Evolutionary conservation across 441 rosid genomes (phyloP), one percentile per base, ranked within the genome.

Genomic region (Biscutella auriculata): DNA sequence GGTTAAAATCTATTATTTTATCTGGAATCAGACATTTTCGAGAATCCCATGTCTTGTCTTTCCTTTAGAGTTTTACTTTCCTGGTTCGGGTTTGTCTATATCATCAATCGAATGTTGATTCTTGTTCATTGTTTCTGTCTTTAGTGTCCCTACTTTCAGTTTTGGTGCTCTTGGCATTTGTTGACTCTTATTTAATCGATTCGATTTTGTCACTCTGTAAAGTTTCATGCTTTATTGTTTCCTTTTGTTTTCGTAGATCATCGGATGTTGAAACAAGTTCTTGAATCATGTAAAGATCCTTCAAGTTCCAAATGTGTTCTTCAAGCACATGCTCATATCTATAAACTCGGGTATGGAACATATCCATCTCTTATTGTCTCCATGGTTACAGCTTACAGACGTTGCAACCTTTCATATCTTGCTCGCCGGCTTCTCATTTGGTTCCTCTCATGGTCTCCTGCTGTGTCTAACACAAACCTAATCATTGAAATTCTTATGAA

Each of bases 341-440:
- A 85, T 55, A 76, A 77, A 52, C 77, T 72, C 26, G 88, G 94
- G 21, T 79, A 76, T 15, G 79, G 69, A 57, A 77, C 82, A 27
- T 60, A 77, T 42, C 91, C 95, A 3, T 71, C 80, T 35, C 56
- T 82, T 34, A 8, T 75, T 41, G 82, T 76, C 39, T 78, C 82
- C 35, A 63, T 80, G 65, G 36, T 77, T 8, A 67, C 80, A 33
- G 57, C 83, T 63, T 90, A 87, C 57, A 57, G 64, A 47, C 79
- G 63, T 25, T 81, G 81, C 47, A 65, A 57, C 70, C 66, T 30
- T n/a, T 36, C 62, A 14, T 44, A 46, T 63, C 29, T 71, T 15
- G 82, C 79, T 68, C 60, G 53, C 45, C 74, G 67, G 36, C 71
- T 82, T 28, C 73, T 83, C 33, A 53, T 43, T 55, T 74, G 69